Conservation (phyloP, 768 basidiomycete species). For the Hygrocybe coccinea region DNA sequence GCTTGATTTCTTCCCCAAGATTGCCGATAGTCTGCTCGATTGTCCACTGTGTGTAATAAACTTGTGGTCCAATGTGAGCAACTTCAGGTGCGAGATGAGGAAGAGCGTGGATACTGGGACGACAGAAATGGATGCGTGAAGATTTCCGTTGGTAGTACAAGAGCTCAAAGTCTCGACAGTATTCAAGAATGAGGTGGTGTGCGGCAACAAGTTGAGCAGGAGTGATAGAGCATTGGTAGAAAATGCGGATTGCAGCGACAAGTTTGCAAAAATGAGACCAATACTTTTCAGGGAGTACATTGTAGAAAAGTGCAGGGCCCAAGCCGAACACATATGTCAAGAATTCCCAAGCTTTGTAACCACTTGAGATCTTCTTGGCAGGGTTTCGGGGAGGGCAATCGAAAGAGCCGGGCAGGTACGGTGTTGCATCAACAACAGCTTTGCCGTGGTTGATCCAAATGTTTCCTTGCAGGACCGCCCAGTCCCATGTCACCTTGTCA, state of each 20-base stretch:
- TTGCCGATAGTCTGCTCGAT: conserved; percentile 8
- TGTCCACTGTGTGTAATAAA: conserved; percentile 2
- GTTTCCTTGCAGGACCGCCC: conserved; percentile 17
- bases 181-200: background rate
- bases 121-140: conserved; percentile 4
- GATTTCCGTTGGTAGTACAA: conserved; percentile 6
- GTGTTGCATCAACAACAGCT: conserved; percentile 5
- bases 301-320: conserved; percentile 3
- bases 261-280: no score
- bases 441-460: conserved; percentile 19
- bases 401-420: conserved; percentile 6
- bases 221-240: background rate
- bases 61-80: background rate
- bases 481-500: conserved; percentile 26
- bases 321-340: conserved; percentile 3
- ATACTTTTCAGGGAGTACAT: background rate
- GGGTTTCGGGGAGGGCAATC: conserved; percentile 8
- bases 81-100: conserved; percentile 7
- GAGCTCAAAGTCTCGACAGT: conserved; percentile 4
- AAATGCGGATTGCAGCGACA: conserved; percentile 4
- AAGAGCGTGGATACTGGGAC: conserved; percentile 7
- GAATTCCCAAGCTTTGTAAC: conserved; percentile 11
- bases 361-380: conserved; percentile 7
- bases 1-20: conserved; percentile 5
- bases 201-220: background rate